Percentiles rank a stretch among this genome's conserved stretches.
Conservation (phyloP, 805 yeast species). For the Suhomyces pyralidae region DNA sequence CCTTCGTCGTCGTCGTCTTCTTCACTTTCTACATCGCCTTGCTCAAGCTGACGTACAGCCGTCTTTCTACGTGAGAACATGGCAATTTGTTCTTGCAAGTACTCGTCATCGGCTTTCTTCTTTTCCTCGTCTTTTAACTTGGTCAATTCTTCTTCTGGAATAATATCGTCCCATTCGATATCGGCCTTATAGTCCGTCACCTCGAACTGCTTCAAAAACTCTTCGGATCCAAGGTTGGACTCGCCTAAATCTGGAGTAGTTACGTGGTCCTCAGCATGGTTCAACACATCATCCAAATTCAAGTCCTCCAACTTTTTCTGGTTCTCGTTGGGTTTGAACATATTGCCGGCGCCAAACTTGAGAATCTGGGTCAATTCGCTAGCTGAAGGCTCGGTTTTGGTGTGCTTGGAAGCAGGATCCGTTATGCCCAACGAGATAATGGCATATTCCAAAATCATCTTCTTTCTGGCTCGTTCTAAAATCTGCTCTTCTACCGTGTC, state of each 20-base stretch:
- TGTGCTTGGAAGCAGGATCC: slow-evolving; percentile 57
- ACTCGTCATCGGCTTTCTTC: slow-evolving; percentile 80
- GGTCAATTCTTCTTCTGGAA: slow-evolving; percentile 88
- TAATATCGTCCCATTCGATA: slow-evolving; percentile 98
- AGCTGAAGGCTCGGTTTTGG: slow-evolving; percentile 70
- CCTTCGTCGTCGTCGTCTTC: slow-evolving; percentile 37
- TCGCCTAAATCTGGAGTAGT: slow-evolving; percentile 97
- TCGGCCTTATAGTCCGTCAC: slow-evolving; percentile 98
- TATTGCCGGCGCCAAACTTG: slow-evolving; percentile 97
- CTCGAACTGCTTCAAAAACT: slow-evolving; percentile 93
- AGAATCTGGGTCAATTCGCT: slow-evolving; percentile 88
- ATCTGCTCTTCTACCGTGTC: slow-evolving; percentile 98
- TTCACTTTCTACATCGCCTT: slow-evolving; percentile 16
- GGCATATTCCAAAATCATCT: slow-evolving; percentile 98
- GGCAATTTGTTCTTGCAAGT: slow-evolving; percentile 83
- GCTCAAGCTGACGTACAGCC: slow-evolving; percentile 57
- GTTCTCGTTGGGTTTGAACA: slow-evolving; percentile 94
- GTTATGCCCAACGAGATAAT: slow-evolving; percentile 94
- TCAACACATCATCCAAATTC: slow-evolving; percentile 92
- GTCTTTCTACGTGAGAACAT: slow-evolving; percentile 80
- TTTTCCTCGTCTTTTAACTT: slow-evolving; percentile 90
- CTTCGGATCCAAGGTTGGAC: slow-evolving; percentile 97
- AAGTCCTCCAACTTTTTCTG: slow-evolving; percentile 94
- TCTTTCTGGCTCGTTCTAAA: slow-evolving; percentile 91
- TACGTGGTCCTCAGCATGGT: slow-evolving; percentile 95